Conservation (phyloP, 2,329 filamentous ascomycete genomes). For the Neonectria neomacrospora region DNA sequence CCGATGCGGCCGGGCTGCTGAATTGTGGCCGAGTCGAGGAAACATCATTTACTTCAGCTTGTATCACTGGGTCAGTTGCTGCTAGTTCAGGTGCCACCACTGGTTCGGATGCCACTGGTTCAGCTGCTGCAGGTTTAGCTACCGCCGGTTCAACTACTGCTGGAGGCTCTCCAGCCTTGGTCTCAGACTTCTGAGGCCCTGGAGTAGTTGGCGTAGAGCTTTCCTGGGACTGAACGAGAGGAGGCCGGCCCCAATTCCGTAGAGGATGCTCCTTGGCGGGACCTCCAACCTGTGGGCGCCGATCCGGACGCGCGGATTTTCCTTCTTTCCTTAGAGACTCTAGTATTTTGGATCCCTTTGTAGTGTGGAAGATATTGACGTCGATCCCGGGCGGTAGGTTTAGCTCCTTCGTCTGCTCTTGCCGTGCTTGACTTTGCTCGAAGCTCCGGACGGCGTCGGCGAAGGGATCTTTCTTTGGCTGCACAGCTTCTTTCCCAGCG, state of each 20-base stretch:
- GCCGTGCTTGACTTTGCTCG: constrained; percentile 7
- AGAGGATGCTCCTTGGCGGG: constrained; percentile 52
- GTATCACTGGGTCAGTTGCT: background rate
- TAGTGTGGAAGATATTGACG: constrained; percentile 61
- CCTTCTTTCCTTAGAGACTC: constrained; percentile 49
- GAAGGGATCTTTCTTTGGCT: constrained; percentile 22
- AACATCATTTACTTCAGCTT: background rate
- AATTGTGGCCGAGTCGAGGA: constrained; percentile 10
- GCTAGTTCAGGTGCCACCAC: background rate
- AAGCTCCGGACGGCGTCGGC: constrained; percentile 23
- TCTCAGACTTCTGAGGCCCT: constrained; percentile 20
- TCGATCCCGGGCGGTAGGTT: constrained; percentile 56
- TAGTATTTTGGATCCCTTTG: constrained; percentile 57
- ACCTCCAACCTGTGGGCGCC: constrained; percentile 27
- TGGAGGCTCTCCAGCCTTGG: constrained; percentile 8
- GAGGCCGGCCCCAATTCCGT: constrained; percentile 48
- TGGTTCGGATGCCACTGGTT: background rate
- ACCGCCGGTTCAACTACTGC: background rate
- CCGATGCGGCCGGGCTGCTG: constrained; percentile 1
- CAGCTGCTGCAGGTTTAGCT: background rate
- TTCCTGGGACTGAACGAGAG: constrained; percentile 34
- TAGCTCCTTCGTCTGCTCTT: constrained; percentile 37
- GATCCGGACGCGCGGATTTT: constrained; percentile 19
- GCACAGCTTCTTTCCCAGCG: background rate
- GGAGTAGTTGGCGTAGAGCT: constrained; percentile 6